Evolutionary conservation across 768 basidiomycete genomes (phyloP), one percentile per base, ranked within the genome.

Genomic region (Lactarius deliciosus): DNA sequence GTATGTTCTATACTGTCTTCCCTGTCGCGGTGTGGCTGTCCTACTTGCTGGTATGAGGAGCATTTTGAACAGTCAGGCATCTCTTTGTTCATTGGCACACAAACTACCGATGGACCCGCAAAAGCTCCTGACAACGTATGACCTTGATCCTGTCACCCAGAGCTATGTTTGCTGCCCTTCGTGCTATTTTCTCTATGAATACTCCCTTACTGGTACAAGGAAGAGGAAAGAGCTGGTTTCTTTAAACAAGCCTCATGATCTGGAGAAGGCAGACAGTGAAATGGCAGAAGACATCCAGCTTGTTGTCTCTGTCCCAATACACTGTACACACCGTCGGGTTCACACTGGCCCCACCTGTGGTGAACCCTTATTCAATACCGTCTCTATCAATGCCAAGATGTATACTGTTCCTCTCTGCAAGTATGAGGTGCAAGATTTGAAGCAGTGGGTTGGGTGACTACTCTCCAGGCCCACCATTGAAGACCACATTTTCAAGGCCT

Each of bases 151-250:
- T 5, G 25, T 36, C 11, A 64, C 57, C 22, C 36, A 10, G 5
- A n/a, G 30, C 43, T 60, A 64, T 22, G 30, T 59, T 16, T 64
- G 64, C 45, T 64, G 64, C 40, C 56, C 57, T 34, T 15, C 20
- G 6, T 64, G 64, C n/a, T 60, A 57, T 4, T 38, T 38, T 20
- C 43, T 45, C 43, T 45, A 45, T 45, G 43, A 45, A 20, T 20
- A 45, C 20, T 45, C 43, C 20, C 43, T 20, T 5, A 3, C 20
- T 8, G 20, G 8, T 0, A 45, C 43, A 20, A 20, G 8, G 7
- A 45, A 45, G 8, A 45, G 20, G 43, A 45, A 45, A 45, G 43
- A 8, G 4, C 20, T 5, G 8, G 20, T 20, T 45, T 45, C 43
- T 45, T 45, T 4, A 0, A 9, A 45, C 1, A 20, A 45, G 2